These are phyloP conservation scores for Colletotrichum costaricense DNA, from an alignment of 2,329 filamentous ascomycete genomes.

Conservation along the genomic window DNA sequence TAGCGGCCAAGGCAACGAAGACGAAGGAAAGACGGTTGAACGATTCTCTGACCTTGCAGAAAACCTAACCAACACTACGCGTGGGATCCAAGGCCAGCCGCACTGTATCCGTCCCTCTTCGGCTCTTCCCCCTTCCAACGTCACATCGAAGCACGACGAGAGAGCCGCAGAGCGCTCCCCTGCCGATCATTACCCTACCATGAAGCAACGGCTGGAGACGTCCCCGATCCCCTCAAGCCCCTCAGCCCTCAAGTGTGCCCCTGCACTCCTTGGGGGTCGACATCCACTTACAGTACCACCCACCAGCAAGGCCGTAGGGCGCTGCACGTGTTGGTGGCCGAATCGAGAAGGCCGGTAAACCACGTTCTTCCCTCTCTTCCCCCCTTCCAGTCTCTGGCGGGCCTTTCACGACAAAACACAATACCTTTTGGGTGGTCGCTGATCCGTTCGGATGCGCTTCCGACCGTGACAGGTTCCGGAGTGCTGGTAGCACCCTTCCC, in stretches of 20 bases:
- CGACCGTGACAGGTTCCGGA: not conserved
- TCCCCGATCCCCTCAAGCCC: not conserved
- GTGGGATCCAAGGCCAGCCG: not conserved
- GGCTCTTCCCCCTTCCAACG: not conserved
- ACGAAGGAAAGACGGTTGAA: not conserved
- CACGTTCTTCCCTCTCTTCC: not conserved
- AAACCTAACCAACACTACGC: not conserved
- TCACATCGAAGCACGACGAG: not conserved
- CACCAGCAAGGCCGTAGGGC: not conserved
- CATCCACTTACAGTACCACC: not conserved
- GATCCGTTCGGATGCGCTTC: not conserved
- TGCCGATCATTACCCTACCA: slow-evolving; percentile 19
- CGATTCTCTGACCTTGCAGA: not conserved
- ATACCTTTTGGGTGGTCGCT: not conserved
- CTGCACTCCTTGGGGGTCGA: not conserved
- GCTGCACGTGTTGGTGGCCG: slow-evolving; percentile 17
- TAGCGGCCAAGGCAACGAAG: not conserved
- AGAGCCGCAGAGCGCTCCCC: not conserved
- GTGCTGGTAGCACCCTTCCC: not conserved
- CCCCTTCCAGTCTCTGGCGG: not conserved
- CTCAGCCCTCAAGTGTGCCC: not conserved
- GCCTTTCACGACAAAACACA: not conserved
- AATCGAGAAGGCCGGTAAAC: not conserved
- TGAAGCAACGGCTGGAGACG: slow-evolving; percentile 11
- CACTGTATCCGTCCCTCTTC: not conserved